Conservation (phyloP, 257 asterid genomes). For the Anisodus acutangulus region DNA sequence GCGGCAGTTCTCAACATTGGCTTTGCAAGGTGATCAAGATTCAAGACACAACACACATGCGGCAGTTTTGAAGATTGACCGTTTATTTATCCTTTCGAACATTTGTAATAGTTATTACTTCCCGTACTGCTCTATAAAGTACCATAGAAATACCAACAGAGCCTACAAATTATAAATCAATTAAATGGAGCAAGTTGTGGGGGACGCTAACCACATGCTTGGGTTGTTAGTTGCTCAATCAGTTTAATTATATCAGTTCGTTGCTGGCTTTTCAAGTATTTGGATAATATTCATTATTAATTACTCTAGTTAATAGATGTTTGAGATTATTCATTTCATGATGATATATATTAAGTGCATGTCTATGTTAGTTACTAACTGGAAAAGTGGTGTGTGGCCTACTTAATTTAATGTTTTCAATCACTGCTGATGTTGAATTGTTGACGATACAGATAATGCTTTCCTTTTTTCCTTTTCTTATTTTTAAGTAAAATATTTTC, state of each 20-base stretch:
- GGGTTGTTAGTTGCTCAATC: slow-evolving; percentile 18
- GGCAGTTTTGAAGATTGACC: too few species aligned
- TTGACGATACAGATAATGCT: not conserved
- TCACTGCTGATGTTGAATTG: not conserved
- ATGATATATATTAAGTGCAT: not conserved
- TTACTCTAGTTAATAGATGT: not conserved
- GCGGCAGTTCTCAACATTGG: too few species aligned
- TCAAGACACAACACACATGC: too few species aligned
- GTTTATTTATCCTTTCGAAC: too few species aligned
- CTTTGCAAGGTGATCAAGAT: too few species aligned
- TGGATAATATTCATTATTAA: not conserved
- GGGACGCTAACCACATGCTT: slow-evolving; percentile 9
- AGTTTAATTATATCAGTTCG: not conserved
- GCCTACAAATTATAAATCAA: not conserved
- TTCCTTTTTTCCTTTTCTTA: not conserved
- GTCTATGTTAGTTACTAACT: not conserved
- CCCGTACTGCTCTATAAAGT: too few species aligned
- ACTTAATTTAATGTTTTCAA: not conserved
- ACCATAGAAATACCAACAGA: too few species aligned
- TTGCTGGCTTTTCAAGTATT: not conserved
- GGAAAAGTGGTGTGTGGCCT: not conserved
- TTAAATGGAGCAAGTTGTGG: not conserved
- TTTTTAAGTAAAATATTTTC: too few species aligned
- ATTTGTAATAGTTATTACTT: too few species aligned
- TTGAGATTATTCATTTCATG: not conserved